These are phyloP conservation scores for Aspergillus spinulosporus DNA, from an alignment of 2,329 filamentous ascomycete species.

Conservation along the genomic window DNA sequence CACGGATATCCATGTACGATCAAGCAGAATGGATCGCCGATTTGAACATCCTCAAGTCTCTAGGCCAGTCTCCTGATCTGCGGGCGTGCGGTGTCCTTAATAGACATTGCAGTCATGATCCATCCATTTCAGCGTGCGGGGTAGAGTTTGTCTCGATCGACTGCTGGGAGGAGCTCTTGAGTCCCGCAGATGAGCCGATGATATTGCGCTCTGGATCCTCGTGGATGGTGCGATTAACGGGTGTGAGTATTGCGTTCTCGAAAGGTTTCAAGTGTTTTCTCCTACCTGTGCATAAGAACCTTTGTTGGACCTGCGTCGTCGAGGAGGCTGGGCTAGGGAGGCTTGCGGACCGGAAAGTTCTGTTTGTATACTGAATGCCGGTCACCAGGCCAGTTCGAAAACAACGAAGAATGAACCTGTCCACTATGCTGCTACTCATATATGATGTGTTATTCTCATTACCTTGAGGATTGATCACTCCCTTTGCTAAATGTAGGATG, in stretches of 20 bases:
- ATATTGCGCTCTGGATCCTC: neutral
- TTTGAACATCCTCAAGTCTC: neutral
- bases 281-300: neutral
- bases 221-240: slow-evolving; percentile 2
- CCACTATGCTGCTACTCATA: no score
- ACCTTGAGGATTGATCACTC: no score
- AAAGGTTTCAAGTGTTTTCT: neutral
- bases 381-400: neutral
- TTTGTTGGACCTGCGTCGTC: slow-evolving; percentile 2
- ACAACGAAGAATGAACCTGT: no score
- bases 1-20: neutral
- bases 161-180: slow-evolving; percentile 7
- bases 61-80: neutral
- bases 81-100: neutral
- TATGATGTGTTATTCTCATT: no score
- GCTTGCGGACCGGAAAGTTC: neutral
- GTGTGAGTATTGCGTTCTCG: neutral
- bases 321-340: neutral
- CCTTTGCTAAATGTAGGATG: no score
- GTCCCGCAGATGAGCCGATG: neutral
- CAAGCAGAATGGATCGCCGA: slow-evolving; percentile 1
- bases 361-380: slow-evolving; percentile 1
- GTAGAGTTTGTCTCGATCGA: neutral
- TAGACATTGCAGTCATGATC: neutral
- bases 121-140: neutral